Evolutionary conservation across 2,329 filamentous ascomycete genomes (phyloP).

Genomic region (Xylariaceae sp.): DNA sequence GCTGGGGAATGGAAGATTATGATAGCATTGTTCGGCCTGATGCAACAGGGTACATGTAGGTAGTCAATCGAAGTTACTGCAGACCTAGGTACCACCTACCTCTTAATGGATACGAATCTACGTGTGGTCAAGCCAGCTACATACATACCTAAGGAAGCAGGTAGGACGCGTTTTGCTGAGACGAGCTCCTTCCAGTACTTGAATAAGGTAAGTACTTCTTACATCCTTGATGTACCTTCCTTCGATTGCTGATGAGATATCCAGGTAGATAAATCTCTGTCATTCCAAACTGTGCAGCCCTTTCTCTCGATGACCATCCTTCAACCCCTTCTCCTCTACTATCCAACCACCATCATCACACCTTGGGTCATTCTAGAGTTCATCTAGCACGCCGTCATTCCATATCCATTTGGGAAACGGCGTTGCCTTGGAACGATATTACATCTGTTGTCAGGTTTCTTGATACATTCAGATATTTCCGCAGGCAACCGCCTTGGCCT

Average conservation of each 20-base stretch:
- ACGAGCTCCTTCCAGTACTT: background rate
- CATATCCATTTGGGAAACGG: constrained; percentile 12
- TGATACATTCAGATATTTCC: constrained; percentile 11
- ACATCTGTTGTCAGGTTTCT: constrained; percentile 3
- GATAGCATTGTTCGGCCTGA: too few relatives aligned
- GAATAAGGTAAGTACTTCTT: background rate
- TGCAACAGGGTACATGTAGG: background rate
- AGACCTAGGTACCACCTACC: background rate
- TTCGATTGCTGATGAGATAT: background rate
- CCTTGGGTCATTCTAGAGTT: constrained; percentile 19
- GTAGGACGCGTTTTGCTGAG: background rate
- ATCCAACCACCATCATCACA: constrained; percentile 14
- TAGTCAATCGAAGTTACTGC: too few relatives aligned
- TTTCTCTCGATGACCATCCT: background rate
- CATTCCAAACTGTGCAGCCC: background rate
- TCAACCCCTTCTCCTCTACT: constrained; percentile 4
- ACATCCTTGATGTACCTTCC: background rate
- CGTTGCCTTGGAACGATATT: constrained; percentile 18
- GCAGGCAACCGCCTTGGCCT: background rate
- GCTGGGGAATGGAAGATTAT: too few relatives aligned
- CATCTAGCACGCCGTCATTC: constrained; percentile 3
- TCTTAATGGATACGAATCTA: background rate
- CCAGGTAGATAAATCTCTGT: background rate
- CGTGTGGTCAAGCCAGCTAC: background rate
- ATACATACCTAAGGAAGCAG: background rate